Conservation (phyloP, 495 filamentous ascomycete species). For the Hypoxylon cercidicola region DNA sequence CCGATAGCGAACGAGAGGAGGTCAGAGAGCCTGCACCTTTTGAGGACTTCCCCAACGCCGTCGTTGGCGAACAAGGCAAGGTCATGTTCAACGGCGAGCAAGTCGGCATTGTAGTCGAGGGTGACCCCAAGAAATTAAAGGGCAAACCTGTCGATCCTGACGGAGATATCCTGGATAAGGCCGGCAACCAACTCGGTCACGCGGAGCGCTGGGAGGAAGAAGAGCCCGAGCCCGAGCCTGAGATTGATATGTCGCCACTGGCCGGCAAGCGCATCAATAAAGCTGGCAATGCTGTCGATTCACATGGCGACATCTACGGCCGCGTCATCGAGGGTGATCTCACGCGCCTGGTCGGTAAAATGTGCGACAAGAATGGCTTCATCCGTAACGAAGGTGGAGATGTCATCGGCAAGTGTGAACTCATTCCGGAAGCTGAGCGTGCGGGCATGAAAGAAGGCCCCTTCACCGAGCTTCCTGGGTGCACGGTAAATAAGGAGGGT, state of each 20-base stretch:
- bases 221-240: conserved; percentile 59
- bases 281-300: conserved; percentile 82
- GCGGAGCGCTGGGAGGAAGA: conserved; percentile 72
- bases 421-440: conserved; percentile 77
- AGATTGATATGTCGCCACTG: conserved; percentile 72
- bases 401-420: conserved; percentile 79
- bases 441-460: conserved; percentile 76
- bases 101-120: conserved; percentile 79
- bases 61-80: conserved; percentile 75
- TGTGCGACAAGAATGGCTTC: conserved; percentile 83
- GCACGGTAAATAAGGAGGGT: conserved; percentile 79
- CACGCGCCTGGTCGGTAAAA: conserved; percentile 76
- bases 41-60: conserved; percentile 74
- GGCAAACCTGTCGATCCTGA: conserved; percentile 84
- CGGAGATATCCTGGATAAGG: conserved; percentile 83
- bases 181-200: conserved; percentile 80
- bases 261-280: conserved; percentile 91
- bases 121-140: conserved; percentile 76
- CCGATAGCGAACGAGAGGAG: conserved; percentile 75
- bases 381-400: conserved; percentile 85
- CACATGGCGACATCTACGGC: conserved; percentile 76
- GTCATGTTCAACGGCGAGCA: conserved; percentile 75
- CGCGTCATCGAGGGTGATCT: conserved; percentile 78
- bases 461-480: conserved; percentile 80
- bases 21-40: conserved; percentile 75